Evolutionary conservation across 257 asterid genomes (phyloP).

Genomic region (Mitragyna speciosa): DNA sequence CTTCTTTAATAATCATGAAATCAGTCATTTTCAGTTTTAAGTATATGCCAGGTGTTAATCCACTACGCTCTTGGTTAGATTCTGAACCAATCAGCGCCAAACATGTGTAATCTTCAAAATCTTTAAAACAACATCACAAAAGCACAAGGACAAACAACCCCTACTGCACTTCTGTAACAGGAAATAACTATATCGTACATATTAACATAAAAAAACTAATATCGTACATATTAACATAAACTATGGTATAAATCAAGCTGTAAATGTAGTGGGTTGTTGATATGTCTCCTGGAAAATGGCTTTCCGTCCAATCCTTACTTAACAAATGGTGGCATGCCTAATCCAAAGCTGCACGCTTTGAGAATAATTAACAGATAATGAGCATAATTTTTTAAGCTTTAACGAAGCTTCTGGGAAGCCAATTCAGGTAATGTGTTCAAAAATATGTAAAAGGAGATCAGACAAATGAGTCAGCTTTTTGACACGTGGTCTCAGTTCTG

Average conservation of each 20-base stretch:
- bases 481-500: slow-evolving; percentile 44
- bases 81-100: slow-evolving; percentile 23
- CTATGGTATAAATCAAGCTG: slow-evolving; percentile 15
- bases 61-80: slow-evolving; percentile 22
- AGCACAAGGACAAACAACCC: slow-evolving; percentile 16
- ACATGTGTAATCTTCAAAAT: slow-evolving; percentile 36
- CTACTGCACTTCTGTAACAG: slow-evolving; percentile 10
- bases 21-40: slow-evolving; percentile 15
- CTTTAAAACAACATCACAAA: slow-evolving; percentile 23
- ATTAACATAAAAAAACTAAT: neutral
- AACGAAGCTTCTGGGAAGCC: slow-evolving; percentile 57
- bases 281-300: slow-evolving; percentile 37
- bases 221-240: neutral
- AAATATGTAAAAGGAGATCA: slow-evolving; percentile 30
- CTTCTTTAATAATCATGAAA: slow-evolving; percentile 22
- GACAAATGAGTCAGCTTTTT: slow-evolving; percentile 34
- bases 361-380: slow-evolving; percentile 16
- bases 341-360: slow-evolving; percentile 14
- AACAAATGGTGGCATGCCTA: slow-evolving; percentile 38
- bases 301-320: slow-evolving; percentile 31
- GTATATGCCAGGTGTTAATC: slow-evolving; percentile 47
- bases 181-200: neutral
- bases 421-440: slow-evolving; percentile 43
- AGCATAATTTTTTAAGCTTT: slow-evolving; percentile 26
- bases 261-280: slow-evolving; percentile 36